Evolutionary conservation across 2,329 filamentous ascomycete species (phyloP).

Genomic region (Cytospora chrysosperma): DNA sequence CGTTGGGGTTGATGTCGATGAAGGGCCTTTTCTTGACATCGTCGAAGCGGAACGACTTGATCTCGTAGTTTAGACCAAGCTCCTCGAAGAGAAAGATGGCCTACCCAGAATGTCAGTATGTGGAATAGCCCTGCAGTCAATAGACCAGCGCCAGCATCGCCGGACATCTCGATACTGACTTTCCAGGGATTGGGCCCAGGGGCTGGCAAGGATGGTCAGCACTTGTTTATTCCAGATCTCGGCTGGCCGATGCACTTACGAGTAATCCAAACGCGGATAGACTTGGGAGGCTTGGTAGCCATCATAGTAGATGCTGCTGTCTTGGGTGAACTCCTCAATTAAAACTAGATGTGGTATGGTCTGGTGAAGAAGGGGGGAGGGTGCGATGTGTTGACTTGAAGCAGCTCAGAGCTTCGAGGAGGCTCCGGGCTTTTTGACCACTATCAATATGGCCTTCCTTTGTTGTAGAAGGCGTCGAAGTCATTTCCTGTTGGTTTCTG

Average conservation of each 20-base stretch:
- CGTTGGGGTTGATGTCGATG: constrained; percentile 36
- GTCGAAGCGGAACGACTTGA: constrained; percentile 26
- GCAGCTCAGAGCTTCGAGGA: neutral
- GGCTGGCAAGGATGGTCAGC: neutral
- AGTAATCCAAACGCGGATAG: constrained; percentile 3
- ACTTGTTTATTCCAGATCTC: no score
- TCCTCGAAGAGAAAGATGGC: constrained; percentile 38
- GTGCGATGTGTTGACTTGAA: neutral
- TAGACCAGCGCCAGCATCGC: no score
- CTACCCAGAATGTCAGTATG: constrained; percentile 25
- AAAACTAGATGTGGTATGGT: neutral
- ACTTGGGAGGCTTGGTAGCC: neutral
- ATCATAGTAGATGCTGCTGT: neutral
- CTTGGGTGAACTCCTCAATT: neutral
- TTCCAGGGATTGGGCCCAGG: constrained; percentile 14
- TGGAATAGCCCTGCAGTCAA: constrained; percentile 23
- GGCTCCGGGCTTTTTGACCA: neutral
- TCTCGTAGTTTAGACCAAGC: constrained; percentile 37
- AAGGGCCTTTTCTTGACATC: constrained; percentile 31
- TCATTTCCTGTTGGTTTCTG: neutral
- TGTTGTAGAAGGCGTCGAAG: no score
- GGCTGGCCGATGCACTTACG: neutral
- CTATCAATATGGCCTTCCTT: neutral
- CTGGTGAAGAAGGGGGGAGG: neutral
- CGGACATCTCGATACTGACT: neutral